phyloP scores from a whole-genome alignment of 2,329 filamentous ascomycete genomes.

The Sporothrix pallida region DNA sequence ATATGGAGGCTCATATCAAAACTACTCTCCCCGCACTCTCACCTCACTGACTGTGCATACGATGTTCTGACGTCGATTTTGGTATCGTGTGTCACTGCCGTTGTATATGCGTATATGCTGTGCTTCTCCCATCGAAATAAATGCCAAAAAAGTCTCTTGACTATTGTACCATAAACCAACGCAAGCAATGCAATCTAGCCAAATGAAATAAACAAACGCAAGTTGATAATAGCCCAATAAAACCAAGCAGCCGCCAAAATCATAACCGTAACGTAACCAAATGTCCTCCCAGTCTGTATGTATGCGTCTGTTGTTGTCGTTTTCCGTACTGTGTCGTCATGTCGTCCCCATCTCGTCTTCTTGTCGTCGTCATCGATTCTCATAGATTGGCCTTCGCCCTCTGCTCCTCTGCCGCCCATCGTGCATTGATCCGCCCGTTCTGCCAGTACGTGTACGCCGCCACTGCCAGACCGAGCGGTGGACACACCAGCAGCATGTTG shows the following conservation, averaged over 20 bases:
- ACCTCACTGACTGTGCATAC: too few relatives aligned
- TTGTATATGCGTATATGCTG: too few relatives aligned
- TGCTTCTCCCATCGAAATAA: too few relatives aligned
- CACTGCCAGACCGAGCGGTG: constrained; percentile 73
- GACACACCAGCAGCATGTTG: constrained; percentile 68
- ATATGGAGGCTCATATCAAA: too few relatives aligned
- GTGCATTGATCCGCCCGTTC: constrained; percentile 71
- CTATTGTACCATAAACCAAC: too few relatives aligned
- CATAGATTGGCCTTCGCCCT: constrained; percentile 50
- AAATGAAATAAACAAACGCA: background rate
- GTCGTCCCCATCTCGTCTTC: background rate
- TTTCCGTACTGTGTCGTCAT: background rate
- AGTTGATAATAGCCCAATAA: background rate
- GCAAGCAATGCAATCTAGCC: too few relatives aligned
- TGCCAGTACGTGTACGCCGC: constrained; percentile 74
- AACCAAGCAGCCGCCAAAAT: background rate
- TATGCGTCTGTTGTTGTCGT: background rate
- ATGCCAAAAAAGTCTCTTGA: too few relatives aligned
- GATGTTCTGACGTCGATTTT: too few relatives aligned
- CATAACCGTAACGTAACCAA: constrained; percentile 2
- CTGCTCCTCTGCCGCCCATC: constrained; percentile 68
- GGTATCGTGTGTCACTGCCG: too few relatives aligned
- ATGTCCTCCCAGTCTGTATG: background rate
- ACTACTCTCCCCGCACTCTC: too few relatives aligned
- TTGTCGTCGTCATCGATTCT: background rate